Base-by-base conservation (phyloP, 202 grass and related monocot species). In the Schoenoplectus triqueter region DNA sequence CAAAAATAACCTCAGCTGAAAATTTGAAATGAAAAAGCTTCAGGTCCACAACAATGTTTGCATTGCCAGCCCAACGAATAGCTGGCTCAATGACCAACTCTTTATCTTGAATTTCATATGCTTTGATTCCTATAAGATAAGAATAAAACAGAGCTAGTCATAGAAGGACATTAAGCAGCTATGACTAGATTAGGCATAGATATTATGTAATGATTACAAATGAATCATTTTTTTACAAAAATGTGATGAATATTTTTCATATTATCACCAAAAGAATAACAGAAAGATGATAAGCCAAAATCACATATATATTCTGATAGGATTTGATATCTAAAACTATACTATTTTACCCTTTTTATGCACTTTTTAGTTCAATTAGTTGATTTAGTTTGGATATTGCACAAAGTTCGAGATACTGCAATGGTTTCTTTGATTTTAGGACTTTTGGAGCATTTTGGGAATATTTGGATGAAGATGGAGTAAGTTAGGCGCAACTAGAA, bases 21-120 rank as follows among this genome's bases (percentile, higher is more conserved):
- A 97, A 79, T 82, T 86, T 20, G 11, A 93, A 64, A 80, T 77
- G 92, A 62, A 89, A 87, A 46, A 94, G 84, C 66, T 97, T 95
- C 10, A 78, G 73, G 0, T 84, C 71, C 49, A 97, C 47, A 73
- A 45, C 82, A 46, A 97, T 83, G 73, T 90, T 92, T 64, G 91
- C 50, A 81, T 80, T 90, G 74, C 92, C 89, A 73, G 89, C 95
- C 95, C 95, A 97, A 54, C 89, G 86, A 82, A 97, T 88, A 85
- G 85, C 91, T 19, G 95, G 95, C 64, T 97, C 89, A 21, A 97
- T 80, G 78, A 93, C 85, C 89, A 97, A 55, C 54, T 95, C 92
- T 84, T 92, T 97, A 79, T 95, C 95, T 92, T 86, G 86, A 78
- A 92, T 86, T 90, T 93, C 91, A 73, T 95, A 89, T 63, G 90